Base-by-base conservation (phyloP, 2,329 filamentous ascomycete genomes). In the Colletotrichum orchidophilum region DNA sequence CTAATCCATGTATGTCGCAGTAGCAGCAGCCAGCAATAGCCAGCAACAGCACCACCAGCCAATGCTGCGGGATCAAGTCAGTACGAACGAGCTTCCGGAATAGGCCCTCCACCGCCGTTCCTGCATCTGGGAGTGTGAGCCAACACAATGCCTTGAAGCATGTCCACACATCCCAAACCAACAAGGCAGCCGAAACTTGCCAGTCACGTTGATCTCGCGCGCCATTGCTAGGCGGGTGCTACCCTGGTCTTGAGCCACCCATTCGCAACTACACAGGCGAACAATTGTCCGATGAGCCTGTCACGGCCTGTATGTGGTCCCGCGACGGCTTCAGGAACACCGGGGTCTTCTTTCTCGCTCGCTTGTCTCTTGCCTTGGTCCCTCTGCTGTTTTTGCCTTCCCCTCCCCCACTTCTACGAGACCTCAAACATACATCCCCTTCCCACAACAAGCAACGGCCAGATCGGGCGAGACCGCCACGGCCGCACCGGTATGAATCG, bases 391-490 rank as follows among this genome's bases (percentile, higher is more conserved):
- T 35, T 26, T 49, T n/a, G 13, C 35, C 49, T 35, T 8, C 59
- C 29, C 26, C 46, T 12, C 42, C 39, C 12, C 59, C 59, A 50
- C 42, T 42, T 27, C 57, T 24, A 33, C 24, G 29, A 62, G 26
- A 60, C 39, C 58, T 49, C 58, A 4, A 49, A 3, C 57, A 31
- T 42, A n/a, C 39, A n/a, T 21, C 39, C 26, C 18, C 39, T 8
- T 15, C 18, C 24, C 18, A 35, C 8, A 8, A 60, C 26, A n/a
- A 42, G 26, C 58, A 60, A 27, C 58, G 61, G 27, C 21, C 50
- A 50, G 39, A 42, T 57, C 39, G 53, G 60, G 60, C 66, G 53
- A 69, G 42, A 63, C 27, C 60, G 42, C 52, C 52, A 53, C 66
- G 33, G 46, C 62, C 53, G 63, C 52, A 42, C 27, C 39, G 39